Evolutionary conservation across 768 basidiomycete genomes (phyloP), one percentile per base, ranked within the genome.

Genomic region (Amanita rubescens): DNA sequence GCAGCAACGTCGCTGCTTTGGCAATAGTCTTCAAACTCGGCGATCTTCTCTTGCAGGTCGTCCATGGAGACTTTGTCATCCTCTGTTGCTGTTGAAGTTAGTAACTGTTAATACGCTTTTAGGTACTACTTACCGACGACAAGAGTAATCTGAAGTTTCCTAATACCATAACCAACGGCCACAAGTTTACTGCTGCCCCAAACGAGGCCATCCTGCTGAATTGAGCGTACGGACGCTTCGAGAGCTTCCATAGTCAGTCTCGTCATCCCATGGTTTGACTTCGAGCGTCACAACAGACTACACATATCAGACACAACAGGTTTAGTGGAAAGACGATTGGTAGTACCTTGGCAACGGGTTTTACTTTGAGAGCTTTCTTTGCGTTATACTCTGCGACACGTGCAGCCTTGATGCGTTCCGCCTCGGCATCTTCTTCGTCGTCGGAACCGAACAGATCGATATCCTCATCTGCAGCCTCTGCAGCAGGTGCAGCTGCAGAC

Each of bases 251-350:
- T 94, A n/a, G 71, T 97, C 92, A 48, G 96, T 99, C 76, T 96
- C 94, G 66, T 98, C 95, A 68, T 98, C 95, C 95, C 94, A 96
- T 37, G 95, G 94, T 74, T 99, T 99, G 58, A 99, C 94, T 61
- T 98, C 95, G 61, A 98, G 74, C 44, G 95, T 99, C 48, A 99
- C 96, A 57, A 99, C 84, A 60, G 96, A 98, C 93, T 97, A 69
- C 17, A 44, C 24, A 42, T 27, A 39, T 51, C 32, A 27, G 54
- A 15, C 47, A 60, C 39, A 14, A 45, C 35, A 33, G 55, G 38
- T 37, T 37, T 24, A 49, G 46, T 47, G 20, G 45, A 37, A 25
- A 42, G 19, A 56, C 3, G 8, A 35, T 51, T 54, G 11, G 49
- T 51, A 34, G 74, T 42, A 90, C 90, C 81, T 97, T 97, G 64